These are phyloP conservation scores for Aspergillus nomiae DNA, from an alignment of 2,329 filamentous ascomycete species.

Conservation along the genomic window DNA sequence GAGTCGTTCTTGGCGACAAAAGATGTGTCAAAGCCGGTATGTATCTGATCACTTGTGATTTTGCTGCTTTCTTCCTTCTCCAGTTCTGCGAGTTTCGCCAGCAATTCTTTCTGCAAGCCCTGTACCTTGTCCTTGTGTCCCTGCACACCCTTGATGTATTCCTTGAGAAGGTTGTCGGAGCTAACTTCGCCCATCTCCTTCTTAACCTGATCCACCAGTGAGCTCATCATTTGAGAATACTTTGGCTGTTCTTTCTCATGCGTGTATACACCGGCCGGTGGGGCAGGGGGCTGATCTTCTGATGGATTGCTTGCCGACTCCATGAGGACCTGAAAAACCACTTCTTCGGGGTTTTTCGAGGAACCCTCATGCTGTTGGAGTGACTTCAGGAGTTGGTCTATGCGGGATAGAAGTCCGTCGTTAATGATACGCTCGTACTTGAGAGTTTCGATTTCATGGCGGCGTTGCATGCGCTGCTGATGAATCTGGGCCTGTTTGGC, in stretches of 20 bases:
- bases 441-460: conserved; percentile 83
- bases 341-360: conserved; percentile 68
- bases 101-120: conserved; percentile 73
- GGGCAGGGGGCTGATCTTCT: conserved; percentile 72
- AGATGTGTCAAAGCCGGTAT: conserved; percentile 88
- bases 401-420: conserved; percentile 82
- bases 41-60: conserved; percentile 89
- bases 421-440: conserved; percentile 92
- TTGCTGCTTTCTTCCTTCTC: conserved; percentile 84
- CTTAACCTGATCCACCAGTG: conserved; percentile 92
- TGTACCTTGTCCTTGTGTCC: conserved; percentile 77
- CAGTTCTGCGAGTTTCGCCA: conserved; percentile 73
- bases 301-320: conserved; percentile 72
- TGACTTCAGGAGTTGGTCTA: conserved; percentile 73
- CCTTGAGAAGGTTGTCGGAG: conserved; percentile 68
- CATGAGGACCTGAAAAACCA: conserved; percentile 88
- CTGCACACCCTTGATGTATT: conserved; percentile 76
- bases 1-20: conserved; percentile 67
- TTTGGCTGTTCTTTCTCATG: conserved; percentile 74
- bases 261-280: conserved; percentile 77
- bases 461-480: conserved; percentile 80
- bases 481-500: conserved; percentile 98
- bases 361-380: conserved; percentile 73
- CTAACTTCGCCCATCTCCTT: conserved; percentile 74
- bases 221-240: conserved; percentile 98